phyloP scores from a whole-genome alignment of 2,329 filamentous ascomycete genomes.

The Cercospora zeae-maydis region DNA sequence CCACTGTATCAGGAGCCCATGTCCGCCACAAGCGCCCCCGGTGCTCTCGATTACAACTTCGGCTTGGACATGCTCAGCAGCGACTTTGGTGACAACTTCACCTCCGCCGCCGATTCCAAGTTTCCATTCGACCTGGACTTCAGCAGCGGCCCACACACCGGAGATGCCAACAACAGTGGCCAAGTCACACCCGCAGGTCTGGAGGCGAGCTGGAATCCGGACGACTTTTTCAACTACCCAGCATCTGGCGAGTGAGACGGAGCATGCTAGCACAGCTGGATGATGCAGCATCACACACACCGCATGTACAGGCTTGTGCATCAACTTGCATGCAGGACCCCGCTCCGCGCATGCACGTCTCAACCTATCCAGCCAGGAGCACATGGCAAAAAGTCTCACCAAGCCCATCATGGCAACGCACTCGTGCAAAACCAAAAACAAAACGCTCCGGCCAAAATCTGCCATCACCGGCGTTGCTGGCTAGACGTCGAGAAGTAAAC shows the following conservation, averaged over 20 bases:
- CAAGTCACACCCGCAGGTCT: constrained; percentile 18
- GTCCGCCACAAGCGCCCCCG: constrained; percentile 18
- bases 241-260: constrained; percentile 13
- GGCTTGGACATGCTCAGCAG: constrained; percentile 13
- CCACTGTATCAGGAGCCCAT: constrained; percentile 15
- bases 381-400: neutral
- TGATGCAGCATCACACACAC: neutral
- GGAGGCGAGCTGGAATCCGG: constrained; percentile 21
- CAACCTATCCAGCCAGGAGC: neutral
- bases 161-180: constrained; percentile 15
- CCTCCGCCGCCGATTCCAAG: constrained; percentile 7
- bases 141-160: constrained; percentile 3
- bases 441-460: neutral
- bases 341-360: neutral
- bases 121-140: constrained; percentile 17
- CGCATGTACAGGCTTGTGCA: neutral
- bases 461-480: neutral
- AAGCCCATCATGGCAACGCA: neutral
- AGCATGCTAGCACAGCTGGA: neutral
- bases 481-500: neutral
- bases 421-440: neutral
- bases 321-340: neutral
- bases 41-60: constrained; percentile 19
- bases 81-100: constrained; percentile 11
- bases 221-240: constrained; percentile 25